Conservation (phyloP, 768 basidiomycete species). For the Lentinula raphanica region DNA sequence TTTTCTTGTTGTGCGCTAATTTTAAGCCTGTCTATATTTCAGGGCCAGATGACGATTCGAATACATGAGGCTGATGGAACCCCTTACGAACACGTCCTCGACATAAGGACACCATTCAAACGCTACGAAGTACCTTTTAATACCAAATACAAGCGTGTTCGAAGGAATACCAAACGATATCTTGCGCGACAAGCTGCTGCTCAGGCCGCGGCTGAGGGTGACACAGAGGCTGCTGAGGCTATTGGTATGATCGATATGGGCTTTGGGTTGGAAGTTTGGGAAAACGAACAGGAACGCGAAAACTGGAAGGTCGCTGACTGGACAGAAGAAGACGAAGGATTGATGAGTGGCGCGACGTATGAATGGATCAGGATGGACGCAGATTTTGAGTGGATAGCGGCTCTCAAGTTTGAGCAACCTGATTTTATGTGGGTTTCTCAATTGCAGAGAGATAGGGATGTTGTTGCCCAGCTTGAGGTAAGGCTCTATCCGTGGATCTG, state of each 20-base stretch:
- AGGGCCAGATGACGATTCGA: conserved; percentile 96
- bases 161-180: conserved; percentile 93
- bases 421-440: conserved; percentile 99
- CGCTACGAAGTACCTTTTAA: conserved; percentile 99
- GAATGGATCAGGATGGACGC: conserved; percentile 99
- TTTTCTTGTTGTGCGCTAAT: neutral
- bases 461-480: conserved; percentile 95
- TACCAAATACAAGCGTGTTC: conserved; percentile 95
- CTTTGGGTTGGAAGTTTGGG: conserved; percentile 93
- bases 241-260: conserved; percentile 94
- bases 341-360: conserved; percentile 93
- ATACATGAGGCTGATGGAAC: conserved; percentile 99
- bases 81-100: conserved; percentile 96
- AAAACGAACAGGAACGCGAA: conserved; percentile 87
- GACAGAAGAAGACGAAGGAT: conserved; percentile 93
- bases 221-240: conserved; percentile 86
- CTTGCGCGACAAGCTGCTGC: conserved; percentile 89
- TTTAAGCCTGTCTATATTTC: conserved; percentile 3
- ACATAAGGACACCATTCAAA: conserved; percentile 82
- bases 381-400: conserved; percentile 98
- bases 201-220: conserved; percentile 88
- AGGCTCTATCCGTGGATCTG: conserved; percentile 16
- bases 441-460: conserved; percentile 90
- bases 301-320: conserved; percentile 97
- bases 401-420: conserved; percentile 86